Evolutionary conservation across 179 eudicot genomes (phyloP), one percentile per base, ranked within the genome.

Genomic region (Vitellaria paradoxa): DNA sequence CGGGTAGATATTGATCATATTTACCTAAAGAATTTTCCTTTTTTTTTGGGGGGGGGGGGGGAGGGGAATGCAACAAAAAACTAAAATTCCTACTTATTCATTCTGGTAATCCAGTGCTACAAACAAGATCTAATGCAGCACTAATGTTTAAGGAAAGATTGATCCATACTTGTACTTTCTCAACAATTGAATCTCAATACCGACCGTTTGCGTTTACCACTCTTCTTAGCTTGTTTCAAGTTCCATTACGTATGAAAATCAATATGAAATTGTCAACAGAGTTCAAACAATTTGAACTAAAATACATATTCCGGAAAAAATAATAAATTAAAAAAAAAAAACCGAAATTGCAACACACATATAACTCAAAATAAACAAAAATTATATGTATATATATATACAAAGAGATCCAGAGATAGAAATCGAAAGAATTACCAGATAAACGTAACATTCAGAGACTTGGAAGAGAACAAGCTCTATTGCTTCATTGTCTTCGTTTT

Each of bases 401-500:
- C 2, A 30, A 17, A 18, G 26, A 65, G 26, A 66, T 45, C 61
- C 11, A 61, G 63, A 30, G 23, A 60, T 17, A 23, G 20, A 53
- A 70, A 23, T 6, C 24, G 53, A 10, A 10, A 13, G 24, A 24
- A 68, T 80, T 86, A 93, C 98, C 88, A 93, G 74, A 80, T 93
- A 92, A 70, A 93, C 97, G 72, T 93, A 93, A 78, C 92, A 93
- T 85, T 92, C 97, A 59, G 97, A 68, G 52, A 89, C 97, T 83
- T 93, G 98, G 76, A 86, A 93, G 67, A 93, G 90, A 79, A 92
- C 75, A 72, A 92, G 89, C 87, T 93, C 95, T 52, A 88, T 80
- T 37, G 92, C 80, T 74, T 88, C 93, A 6, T 52, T 45, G 65
- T 81, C 91, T 42, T 86, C 93, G 46, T 69, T 68, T 13, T 88